Evolutionary conservation across 2,329 filamentous ascomycete species (phyloP), one percentile per base, ranked within the genome.

Genomic region (Phaeosphaeriaceae sp.): DNA sequence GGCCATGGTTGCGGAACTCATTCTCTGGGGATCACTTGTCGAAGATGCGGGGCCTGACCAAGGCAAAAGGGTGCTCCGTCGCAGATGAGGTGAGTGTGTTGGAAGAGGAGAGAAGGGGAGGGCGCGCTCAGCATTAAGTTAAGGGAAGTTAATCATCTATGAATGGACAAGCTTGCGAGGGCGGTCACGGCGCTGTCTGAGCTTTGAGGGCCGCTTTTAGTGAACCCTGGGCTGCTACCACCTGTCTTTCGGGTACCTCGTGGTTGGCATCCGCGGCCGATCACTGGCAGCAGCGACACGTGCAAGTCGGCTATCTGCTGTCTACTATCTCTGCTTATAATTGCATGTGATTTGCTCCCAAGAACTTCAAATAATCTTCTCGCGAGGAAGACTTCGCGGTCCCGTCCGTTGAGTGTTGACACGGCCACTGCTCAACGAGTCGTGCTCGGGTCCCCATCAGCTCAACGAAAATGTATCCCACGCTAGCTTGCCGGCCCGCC

Each of bases 61-160:
- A 97, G 94, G 94, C 92, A 91, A 83, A 71, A 83, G 89, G 86
- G 89, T 89, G 92, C 91, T 93, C 93, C 92, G 86, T 94, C 87
- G 92, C 92, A 73, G 66, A 15, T 28, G 46, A 50, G 55, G 61
- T 56, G 56, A 55, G 49, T 55, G 52, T 56, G 49, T 55, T 59
- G 61, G 54, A 49, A 55, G 56, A 59, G 59, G 59, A 61, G 58
- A 60, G 43, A 58, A 61, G 52, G 56, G 58, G 61, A 54, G 35
- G 60, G 49, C 30, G 54, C 58, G 53, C 35, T 40, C 15, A 40
- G 17, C 13, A 40, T 17, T 54, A 35, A 50, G 26, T 28, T 54
- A 35, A 50, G 26, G 4, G 26, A 28, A 28, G 26, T 9, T 9
- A 59, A 52, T 52, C 17, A 40, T 28, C 8, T 17, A 24, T n/a